These are phyloP conservation scores for Melampsora americana DNA, from an alignment of 1,284 basidiomycete species.

Conservation along the genomic window DNA sequence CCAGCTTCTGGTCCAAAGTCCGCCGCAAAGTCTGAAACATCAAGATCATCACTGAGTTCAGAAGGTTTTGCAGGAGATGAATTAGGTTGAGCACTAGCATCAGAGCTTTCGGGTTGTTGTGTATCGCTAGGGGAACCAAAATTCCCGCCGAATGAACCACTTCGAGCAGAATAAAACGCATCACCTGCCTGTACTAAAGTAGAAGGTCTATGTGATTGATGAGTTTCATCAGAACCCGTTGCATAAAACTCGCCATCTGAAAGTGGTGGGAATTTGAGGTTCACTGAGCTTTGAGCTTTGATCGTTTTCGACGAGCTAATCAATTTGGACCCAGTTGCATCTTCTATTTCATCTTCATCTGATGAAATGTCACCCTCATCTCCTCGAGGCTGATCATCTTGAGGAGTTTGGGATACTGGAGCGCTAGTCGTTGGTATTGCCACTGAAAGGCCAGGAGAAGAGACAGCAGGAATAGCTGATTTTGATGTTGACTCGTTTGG, in stretches of 20 bases:
- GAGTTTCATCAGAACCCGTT: not conserved
- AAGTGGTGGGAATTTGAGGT: slow-evolving; percentile 2
- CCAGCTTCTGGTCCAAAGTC: slow-evolving; percentile 20
- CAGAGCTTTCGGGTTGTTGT: not conserved
- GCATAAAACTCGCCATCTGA: not conserved
- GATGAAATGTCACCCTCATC: not conserved
- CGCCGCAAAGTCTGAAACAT: slow-evolving; percentile 31
- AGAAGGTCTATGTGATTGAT: not conserved
- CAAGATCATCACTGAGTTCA: slow-evolving; percentile 32
- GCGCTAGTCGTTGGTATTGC: not conserved
- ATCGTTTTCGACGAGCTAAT: not conserved
- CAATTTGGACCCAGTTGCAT: not conserved
- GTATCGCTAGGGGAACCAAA: not conserved
- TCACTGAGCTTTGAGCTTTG: not conserved
- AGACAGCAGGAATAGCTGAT: not conserved
- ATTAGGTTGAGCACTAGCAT: not conserved
- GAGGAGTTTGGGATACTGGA: not conserved
- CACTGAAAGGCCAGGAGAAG: not conserved
- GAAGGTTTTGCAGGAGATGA: not conserved
- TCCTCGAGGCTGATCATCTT: not conserved
- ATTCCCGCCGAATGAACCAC: not conserved
- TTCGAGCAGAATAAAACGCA: slow-evolving; percentile 4
- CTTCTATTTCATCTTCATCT: slow-evolving; percentile 13
- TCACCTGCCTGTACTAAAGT: not conserved
- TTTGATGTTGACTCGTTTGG: not conserved